A percentile compares a stretch with the other conserved stretches of the same genome.
phyloP scores from a whole-genome alignment of 805 yeast genomes.

The Cyberlindnera mycetangii region DNA sequence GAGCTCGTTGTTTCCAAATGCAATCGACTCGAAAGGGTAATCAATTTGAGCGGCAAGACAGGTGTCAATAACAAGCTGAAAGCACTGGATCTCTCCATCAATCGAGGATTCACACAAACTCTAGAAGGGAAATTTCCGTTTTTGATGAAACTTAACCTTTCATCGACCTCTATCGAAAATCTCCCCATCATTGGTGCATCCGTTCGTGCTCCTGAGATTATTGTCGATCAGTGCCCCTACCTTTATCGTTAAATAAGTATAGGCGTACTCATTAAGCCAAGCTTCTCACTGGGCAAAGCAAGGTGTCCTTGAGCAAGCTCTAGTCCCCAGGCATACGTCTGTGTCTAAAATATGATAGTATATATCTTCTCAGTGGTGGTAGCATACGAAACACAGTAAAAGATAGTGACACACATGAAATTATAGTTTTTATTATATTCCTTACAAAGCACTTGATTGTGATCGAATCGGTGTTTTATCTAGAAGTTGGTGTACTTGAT shows the following conservation, averaged over 20 bases:
- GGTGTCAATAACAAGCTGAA: neutral
- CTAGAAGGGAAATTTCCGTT: neutral
- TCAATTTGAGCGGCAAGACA: neutral
- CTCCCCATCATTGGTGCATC: neutral
- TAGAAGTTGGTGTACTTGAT: slow-evolving; percentile 33
- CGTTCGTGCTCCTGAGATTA: neutral
- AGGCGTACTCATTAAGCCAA: too few species aligned
- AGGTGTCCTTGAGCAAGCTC: too few species aligned
- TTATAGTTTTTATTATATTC: neutral
- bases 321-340: too few species aligned
- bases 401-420: too few species aligned
- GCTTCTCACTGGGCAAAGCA: too few species aligned
- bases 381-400: too few species aligned
- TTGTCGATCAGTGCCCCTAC: neutral
- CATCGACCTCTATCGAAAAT: neutral
- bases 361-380: too few species aligned
- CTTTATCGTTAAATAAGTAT: too few species aligned
- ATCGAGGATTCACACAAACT: neutral
- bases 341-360: too few species aligned
- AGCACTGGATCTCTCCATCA: neutral
- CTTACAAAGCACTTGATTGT: neutral
- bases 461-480: neutral
- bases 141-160: neutral
- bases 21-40: slow-evolving; percentile 5
- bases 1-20: slow-evolving; percentile 19